Conservation (phyloP, 75 land plant genomes). For the Cunninghamia lanceolata region DNA sequence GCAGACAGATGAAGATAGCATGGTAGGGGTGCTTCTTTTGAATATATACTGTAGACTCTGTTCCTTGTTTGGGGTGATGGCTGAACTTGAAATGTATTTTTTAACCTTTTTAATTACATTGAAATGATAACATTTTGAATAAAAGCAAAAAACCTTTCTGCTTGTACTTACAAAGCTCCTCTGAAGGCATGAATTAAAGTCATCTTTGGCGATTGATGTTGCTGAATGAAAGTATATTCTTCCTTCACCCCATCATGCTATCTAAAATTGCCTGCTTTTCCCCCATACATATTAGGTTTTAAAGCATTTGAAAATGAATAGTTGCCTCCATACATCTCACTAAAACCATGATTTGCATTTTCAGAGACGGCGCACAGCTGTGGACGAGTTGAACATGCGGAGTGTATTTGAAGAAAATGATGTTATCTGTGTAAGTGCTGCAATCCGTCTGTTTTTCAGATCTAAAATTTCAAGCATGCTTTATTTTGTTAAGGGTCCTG, state of each 20-base stretch:
- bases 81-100: background rate
- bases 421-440: conserved; percentile 82
- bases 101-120: background rate
- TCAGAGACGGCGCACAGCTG: conserved; percentile 83
- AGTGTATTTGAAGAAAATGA: conserved; percentile 85
- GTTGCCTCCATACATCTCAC: too few relatives aligned
- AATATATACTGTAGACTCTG: background rate
- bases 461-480: too few relatives aligned
- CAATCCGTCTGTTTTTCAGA: background rate
- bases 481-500: too few relatives aligned
- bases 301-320: conserved; percentile 11
- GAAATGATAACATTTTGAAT: background rate
- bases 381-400: conserved; percentile 95
- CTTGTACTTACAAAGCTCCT: background rate
- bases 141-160: background rate
- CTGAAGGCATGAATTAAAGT: background rate
- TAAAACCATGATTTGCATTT: background rate
- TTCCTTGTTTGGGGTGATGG: background rate
- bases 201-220: background rate
- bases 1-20: background rate
- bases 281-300: background rate
- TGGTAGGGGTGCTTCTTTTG: background rate
- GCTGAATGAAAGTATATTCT: background rate
- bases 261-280: background rate
- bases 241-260: background rate